Evolutionary conservation across 208 protist species (phyloP), one percentile per base, ranked within the genome.

Genomic region (Kentomonas sorsogonicus): DNA sequence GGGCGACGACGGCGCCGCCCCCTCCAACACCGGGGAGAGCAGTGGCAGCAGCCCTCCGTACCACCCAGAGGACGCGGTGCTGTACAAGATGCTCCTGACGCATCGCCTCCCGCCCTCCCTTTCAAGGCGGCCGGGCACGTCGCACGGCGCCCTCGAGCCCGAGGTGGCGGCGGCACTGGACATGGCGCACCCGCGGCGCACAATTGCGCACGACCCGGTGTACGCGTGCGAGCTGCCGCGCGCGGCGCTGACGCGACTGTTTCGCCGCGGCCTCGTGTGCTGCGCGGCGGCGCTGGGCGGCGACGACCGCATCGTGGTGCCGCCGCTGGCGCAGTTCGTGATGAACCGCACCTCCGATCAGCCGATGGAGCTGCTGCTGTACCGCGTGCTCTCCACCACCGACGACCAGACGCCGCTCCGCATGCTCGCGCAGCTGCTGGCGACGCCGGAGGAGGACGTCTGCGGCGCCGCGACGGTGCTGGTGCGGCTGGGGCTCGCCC

Each of bases 271-370:
- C 6, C 69, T 98, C 0, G 76, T 98, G 3, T 97, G 89, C 54
- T 60, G 93, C 29, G 69, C 79, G 16, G 83, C 98, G 38, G 80
- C 77, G 2, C 89, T 98, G 13, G 53, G 74, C 15, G 75, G 95
- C 16, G 73, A 93, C 23, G 94, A 98, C 65, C 65, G 66, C 47
- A 72, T 98, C 41, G 67, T 85, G 9, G 88, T 99, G 15, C 97
- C 96, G 1, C 96, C 97, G 10, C 70, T 98, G 9, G 72, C 74
- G n/a, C 83, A 97, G 56, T 98, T 99, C 52, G 96, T 99, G 11
- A 99, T 99, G 97, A 99, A 99, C 66, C 74, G 97, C 43, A 95
- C 96, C 4, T 81, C 74, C 2, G 89, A 95, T 20, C 93, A 98
- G 53, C 95, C 93, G 15, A 83, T 95, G 50, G 97, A 99, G 69